A percentile compares a stretch with the other conserved stretches of the same genome.
phyloP scores from a whole-genome alignment of 192 early-diverging fungal species.

The Backusella parvicylindrica region DNA sequence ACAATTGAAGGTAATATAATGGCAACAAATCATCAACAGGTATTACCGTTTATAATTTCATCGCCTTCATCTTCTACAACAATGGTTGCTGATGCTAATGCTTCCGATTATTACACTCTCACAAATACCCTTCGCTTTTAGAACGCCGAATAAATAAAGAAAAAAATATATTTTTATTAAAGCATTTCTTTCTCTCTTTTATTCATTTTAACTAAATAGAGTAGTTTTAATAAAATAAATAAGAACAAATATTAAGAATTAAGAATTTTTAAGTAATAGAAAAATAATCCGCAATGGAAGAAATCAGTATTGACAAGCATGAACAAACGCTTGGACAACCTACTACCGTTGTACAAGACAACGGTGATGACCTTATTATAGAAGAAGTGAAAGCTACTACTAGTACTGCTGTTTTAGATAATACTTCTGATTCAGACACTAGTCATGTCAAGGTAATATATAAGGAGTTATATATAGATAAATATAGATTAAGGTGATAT shows the following conservation, averaged over 20 bases:
- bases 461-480: background rate
- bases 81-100: background rate
- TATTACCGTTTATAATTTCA: no score
- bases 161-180: background rate
- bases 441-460: background rate
- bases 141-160: background rate
- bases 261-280: no score
- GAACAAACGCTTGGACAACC: background rate
- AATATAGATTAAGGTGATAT: background rate
- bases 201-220: background rate
- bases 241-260: no score
- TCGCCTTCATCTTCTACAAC: background rate
- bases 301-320: background rate
- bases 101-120: background rate
- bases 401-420: background rate
- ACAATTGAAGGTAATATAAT: background rate
- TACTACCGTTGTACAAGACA: background rate
- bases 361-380: background rate
- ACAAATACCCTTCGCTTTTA: background rate
- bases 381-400: background rate
- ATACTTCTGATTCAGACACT: background rate
- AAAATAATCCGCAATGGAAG: constrained; percentile 1
- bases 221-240: background rate
- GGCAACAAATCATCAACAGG: no score
- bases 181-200: background rate